phyloP scores from a whole-genome alignment of 1,284 basidiomycete genomes.

The Golubevia pallescens region DNA sequence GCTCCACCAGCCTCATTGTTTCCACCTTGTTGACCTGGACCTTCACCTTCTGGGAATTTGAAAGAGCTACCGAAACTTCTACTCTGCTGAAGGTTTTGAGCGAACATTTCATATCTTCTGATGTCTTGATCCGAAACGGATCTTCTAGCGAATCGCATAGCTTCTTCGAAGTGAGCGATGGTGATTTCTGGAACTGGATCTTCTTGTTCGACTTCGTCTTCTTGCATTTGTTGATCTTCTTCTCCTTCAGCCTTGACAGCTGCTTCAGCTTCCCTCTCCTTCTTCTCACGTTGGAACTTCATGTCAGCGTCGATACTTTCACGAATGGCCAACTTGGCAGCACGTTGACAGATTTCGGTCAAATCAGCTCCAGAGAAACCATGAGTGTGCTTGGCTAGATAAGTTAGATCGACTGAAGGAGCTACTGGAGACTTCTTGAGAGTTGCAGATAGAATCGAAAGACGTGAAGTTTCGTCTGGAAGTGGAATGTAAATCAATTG shows the following conservation, averaged over 20 bases:
- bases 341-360: conserved; percentile 97
- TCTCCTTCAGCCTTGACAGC: conserved; percentile 73
- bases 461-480: conserved; percentile 90
- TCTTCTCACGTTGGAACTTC: conserved; percentile 77
- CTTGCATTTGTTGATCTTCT: conserved; percentile 69
- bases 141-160: conserved; percentile 77
- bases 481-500: conserved; percentile 67
- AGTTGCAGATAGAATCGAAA: conserved; percentile 87
- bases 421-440: conserved; percentile 92
- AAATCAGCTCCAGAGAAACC: conserved; percentile 99
- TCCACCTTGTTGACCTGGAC: too few relatives aligned
- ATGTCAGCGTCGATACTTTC: conserved; percentile 94
- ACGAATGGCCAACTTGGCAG: conserved; percentile 94
- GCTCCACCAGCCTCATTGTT: too few relatives aligned
- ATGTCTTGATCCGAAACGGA: conserved; percentile 76
- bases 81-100: conserved; percentile 56
- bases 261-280: conserved; percentile 72
- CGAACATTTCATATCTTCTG: conserved; percentile 73
- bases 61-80: conserved; percentile 77
- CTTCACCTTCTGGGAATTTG: conserved; percentile 87
- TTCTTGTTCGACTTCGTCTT: conserved; percentile 70
- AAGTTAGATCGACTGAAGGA: conserved; percentile 81
- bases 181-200: conserved; percentile 98
- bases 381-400: conserved; percentile 91
- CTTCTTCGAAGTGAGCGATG: conserved; percentile 91